phyloP scores from a whole-genome alignment of 1,139 yeast species.

The Kurtzmaniella quercitrusa region DNA sequence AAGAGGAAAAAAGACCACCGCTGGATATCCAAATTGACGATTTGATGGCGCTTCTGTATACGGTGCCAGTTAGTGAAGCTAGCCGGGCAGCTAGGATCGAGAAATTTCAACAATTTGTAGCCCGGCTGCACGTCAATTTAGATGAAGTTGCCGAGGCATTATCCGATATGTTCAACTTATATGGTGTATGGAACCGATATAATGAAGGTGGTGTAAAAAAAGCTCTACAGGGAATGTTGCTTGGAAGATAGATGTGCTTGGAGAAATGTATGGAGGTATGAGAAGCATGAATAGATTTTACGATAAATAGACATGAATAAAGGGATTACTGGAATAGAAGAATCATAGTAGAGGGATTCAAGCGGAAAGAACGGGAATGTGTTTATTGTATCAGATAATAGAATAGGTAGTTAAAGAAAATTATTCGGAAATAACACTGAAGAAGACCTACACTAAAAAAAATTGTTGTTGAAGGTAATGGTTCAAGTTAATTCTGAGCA shows the following conservation, averaged over 20 bases:
- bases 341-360: background rate
- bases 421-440: no score
- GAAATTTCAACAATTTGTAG: constrained; percentile 61
- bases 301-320: no score
- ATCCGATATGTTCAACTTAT: constrained; percentile 75
- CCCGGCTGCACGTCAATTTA: constrained; percentile 70
- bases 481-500: no score
- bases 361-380: constrained; percentile 1
- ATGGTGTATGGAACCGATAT: constrained; percentile 81
- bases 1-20: constrained; percentile 3
- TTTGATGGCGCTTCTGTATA: constrained; percentile 26
- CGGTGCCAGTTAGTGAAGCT: constrained; percentile 14
- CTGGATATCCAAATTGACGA: constrained; percentile 36
- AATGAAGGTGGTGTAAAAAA: constrained; percentile 54
- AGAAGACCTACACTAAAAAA: no score
- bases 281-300: background rate
- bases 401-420: no score
- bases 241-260: constrained; percentile 26
- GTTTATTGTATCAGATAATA: no score
- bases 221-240: constrained; percentile 39
- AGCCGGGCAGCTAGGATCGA: constrained; percentile 44
- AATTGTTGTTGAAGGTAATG: no score
- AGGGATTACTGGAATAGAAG: background rate
- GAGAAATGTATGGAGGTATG: no score
- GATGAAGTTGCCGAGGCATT: constrained; percentile 75